A percentile compares a stretch with the other conserved stretches of the same genome.
These are phyloP conservation scores for Trypanosoma platydactyli DNA, from an alignment of 208 protist genomes.

Conservation along the genomic window DNA sequence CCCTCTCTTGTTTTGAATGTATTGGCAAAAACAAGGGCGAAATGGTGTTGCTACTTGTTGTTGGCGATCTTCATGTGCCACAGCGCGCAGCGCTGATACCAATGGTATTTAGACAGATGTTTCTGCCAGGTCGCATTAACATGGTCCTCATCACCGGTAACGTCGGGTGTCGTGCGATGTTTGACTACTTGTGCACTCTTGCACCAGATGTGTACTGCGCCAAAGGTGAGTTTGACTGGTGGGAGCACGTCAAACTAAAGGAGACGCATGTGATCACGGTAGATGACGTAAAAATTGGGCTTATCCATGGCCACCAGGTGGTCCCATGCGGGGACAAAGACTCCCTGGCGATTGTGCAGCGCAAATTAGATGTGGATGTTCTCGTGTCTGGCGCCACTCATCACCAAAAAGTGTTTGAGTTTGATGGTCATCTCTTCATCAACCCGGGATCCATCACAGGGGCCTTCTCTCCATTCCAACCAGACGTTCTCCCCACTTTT, in stretches of 20 bases:
- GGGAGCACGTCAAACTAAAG: conserved; percentile 33
- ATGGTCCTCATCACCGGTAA: conserved; percentile 98
- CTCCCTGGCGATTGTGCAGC: conserved; percentile 92
- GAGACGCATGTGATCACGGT: conserved; percentile 94
- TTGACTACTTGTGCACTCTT: conserved; percentile 96
- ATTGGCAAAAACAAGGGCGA: neutral
- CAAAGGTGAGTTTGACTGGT: conserved; percentile 97
- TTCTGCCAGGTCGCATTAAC: conserved; percentile 96
- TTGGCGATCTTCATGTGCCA: conserved; percentile 99
- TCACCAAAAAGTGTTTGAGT: conserved; percentile 86
- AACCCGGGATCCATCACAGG: conserved; percentile 99
- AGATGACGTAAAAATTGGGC: conserved; percentile 96
- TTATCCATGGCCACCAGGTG: conserved; percentile 97
- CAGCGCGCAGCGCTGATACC: conserved; percentile 94
- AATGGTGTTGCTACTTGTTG: conserved; percentile 96
- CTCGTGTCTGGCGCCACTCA: conserved; percentile 97
- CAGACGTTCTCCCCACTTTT: conserved; percentile 92
- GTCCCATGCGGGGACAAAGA: conserved; percentile 96
- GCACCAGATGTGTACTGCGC: conserved; percentile 95
- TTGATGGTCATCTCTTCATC: conserved; percentile 97
- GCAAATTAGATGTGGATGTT: conserved; percentile 98
- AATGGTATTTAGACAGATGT: conserved; percentile 94
- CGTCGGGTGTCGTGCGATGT: conserved; percentile 92
- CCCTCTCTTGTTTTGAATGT: neutral
- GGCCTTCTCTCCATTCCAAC: conserved; percentile 72